Evolutionary conservation across 1,139 yeast genomes (phyloP).

Genomic region (Debaryomyces coudertii): DNA sequence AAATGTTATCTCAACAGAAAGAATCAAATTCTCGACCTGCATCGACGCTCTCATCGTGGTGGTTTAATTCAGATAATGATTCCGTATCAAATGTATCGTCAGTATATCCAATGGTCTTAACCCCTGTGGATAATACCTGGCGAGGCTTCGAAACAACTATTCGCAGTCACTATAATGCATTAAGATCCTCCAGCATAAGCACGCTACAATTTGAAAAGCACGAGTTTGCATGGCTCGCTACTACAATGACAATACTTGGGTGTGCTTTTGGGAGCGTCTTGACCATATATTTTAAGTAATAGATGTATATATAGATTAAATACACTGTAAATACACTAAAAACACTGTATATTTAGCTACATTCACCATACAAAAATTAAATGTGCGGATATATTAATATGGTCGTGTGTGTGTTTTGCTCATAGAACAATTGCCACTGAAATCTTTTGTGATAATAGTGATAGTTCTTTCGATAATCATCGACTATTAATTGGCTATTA

Average conservation of each 20-base stretch:
- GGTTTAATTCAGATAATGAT: background rate
- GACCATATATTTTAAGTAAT: constrained; percentile 18
- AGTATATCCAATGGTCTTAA: constrained; percentile 3
- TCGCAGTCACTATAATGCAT: constrained; percentile 20
- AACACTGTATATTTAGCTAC: background rate
- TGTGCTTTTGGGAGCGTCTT: constrained; percentile 28
- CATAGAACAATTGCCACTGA: constrained; percentile 7
- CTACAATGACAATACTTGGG: constrained; percentile 23
- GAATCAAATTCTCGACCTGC: background rate
- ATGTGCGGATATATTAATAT: constrained; percentile 1
- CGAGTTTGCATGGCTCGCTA: constrained; percentile 28
- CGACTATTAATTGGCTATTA: constrained; percentile 4
- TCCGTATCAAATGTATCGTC: background rate
- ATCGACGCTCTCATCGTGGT: constrained; percentile 5
- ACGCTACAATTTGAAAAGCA: constrained; percentile 26
- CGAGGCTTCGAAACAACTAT: constrained; percentile 15
- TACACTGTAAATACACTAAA: constrained; percentile 1
- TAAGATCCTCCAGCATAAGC: constrained; percentile 23
- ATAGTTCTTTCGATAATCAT: background rate
- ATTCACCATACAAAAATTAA: constrained; percentile 8
- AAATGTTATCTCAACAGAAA: constrained; percentile 13
- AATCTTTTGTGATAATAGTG: constrained; percentile 5
- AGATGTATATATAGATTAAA: constrained; percentile 8
- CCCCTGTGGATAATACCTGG: constrained; percentile 20
- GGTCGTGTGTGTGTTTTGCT: constrained; percentile 7